Conservation (phyloP, 495 filamentous ascomycete species). For the Penicillium nucicola region DNA sequence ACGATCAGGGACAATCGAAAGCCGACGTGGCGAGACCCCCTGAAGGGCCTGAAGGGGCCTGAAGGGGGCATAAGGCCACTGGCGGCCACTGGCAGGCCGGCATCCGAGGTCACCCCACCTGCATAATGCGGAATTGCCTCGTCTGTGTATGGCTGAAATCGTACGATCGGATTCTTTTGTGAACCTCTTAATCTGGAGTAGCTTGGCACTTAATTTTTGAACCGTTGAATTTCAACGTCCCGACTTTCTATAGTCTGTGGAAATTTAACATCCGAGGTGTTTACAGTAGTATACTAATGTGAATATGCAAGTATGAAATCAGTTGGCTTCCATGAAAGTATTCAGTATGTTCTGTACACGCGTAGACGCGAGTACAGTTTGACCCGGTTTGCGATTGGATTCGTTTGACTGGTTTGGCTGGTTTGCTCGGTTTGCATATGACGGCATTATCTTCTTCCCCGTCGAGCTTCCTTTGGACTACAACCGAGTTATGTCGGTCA, state of each 20-base stretch:
- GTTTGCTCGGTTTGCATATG: conserved; percentile 15
- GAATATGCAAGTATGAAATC: no score
- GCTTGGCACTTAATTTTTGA: no score
- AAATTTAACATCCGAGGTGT: no score
- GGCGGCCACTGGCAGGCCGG: conserved; percentile 40
- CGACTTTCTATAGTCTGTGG: no score
- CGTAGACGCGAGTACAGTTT: conserved; percentile 7
- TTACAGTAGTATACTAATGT: no score
- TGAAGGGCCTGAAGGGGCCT: no score
- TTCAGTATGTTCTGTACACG: conserved; percentile 5
- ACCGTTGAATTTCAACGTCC: no score
- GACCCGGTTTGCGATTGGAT: no score
- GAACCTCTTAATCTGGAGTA: no score
- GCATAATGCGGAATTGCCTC: conserved; percentile 15
- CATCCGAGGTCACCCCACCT: conserved; percentile 23
- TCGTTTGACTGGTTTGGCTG: conserved; percentile 2
- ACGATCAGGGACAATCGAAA: conserved; percentile 13
- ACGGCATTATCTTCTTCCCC: conserved; percentile 5
- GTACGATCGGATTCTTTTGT: neutral
- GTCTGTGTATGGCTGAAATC: conserved; percentile 16
- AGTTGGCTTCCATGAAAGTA: no score
- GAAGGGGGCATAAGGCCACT: conserved; percentile 35
- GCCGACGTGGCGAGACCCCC: conserved; percentile 45
- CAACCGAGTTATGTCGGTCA: neutral
- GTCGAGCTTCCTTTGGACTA: no score